Evolutionary conservation across 441 rosid genomes (phyloP).

Genomic region (Adansonia grandidieri): DNA sequence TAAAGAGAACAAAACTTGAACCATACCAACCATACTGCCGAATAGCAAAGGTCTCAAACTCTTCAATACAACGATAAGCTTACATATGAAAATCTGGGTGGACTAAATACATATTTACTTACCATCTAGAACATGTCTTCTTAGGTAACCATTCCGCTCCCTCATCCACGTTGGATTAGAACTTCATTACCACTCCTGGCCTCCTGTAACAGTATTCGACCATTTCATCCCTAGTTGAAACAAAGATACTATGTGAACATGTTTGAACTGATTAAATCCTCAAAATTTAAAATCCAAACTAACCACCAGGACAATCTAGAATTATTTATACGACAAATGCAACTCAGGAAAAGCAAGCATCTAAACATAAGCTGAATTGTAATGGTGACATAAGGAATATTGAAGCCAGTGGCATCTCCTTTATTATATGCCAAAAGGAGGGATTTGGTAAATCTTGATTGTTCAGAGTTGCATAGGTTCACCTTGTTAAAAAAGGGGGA

Average conservation of each 20-base stretch:
- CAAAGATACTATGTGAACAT: background rate
- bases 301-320: background rate
- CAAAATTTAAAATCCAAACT: background rate
- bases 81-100: too few species aligned
- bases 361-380: background rate
- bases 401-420: background rate
- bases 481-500: background rate
- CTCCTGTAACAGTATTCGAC: background rate
- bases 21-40: too few species aligned
- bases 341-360: background rate
- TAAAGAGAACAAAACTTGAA: too few species aligned
- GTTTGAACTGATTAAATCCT: background rate
- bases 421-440: background rate
- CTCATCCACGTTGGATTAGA: background rate
- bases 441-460: background rate
- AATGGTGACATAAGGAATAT: too few species aligned
- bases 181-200: background rate
- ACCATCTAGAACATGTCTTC: too few species aligned
- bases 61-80: too few species aligned
- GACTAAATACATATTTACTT: too few species aligned
- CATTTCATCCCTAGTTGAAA: slow-evolving; percentile 3
- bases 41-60: too few species aligned
- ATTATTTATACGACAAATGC: background rate
- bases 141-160: too few species aligned
- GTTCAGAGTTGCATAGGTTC: background rate